Evolutionary conservation across 176 grass and related monocot genomes (phyloP).

Genomic region (Guadua angustifolia): DNA sequence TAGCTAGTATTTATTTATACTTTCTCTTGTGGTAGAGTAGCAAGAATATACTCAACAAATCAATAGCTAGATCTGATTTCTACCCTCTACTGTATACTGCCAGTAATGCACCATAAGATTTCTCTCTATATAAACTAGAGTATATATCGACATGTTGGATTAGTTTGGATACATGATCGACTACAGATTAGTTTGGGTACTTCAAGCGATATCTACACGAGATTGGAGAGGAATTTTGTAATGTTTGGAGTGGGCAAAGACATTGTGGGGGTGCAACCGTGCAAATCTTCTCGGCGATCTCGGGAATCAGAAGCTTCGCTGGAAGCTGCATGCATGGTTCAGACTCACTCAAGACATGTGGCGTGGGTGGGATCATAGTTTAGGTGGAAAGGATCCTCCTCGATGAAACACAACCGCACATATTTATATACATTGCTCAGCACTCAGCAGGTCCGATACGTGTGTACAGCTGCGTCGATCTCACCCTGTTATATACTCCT

Average conservation of each 20-base stretch:
- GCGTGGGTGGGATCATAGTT: conserved; percentile 45
- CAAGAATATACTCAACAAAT: too few species aligned
- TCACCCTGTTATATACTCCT: too few species aligned
- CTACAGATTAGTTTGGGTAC: conserved; percentile 5
- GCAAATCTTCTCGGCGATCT: conserved; percentile 54
- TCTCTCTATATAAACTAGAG: neutral
- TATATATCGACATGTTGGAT: conserved; percentile 7
- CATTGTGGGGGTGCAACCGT: neutral
- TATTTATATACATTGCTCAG: neutral
- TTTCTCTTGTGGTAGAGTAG: too few species aligned
- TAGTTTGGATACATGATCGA: conserved; percentile 25
- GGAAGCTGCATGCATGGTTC: conserved; percentile 39
- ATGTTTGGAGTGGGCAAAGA: neutral
- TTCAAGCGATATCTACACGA: neutral
- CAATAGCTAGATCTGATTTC: too few species aligned
- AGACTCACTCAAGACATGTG: conserved; percentile 27
- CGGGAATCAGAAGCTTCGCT: conserved; percentile 50
- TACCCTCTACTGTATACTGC: too few species aligned
- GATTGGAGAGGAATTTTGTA: neutral
- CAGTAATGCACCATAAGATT: too few species aligned
- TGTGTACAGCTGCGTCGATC: neutral
- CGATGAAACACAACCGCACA: neutral
- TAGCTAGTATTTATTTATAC: too few species aligned
- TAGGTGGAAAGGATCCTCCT: conserved; percentile 55
- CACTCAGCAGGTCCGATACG: neutral